Conservation (phyloP, 352 stramenopile genomes). For the Pythium dissimile region DNA sequence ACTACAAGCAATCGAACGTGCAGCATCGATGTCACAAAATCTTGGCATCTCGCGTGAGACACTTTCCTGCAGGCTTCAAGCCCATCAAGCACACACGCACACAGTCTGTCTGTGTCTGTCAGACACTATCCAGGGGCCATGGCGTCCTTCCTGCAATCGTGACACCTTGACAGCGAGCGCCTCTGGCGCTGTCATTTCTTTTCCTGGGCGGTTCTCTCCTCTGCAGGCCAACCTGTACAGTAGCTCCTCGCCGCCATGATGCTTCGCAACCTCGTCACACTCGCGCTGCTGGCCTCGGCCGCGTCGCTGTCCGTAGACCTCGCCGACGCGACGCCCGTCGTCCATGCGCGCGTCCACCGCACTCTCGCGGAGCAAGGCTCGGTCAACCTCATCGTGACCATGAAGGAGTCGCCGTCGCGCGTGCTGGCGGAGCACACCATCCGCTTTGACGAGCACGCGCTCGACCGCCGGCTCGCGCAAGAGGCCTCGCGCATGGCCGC, state of each 20-base stretch:
- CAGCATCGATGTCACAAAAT: not conserved
- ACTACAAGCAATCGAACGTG: no score
- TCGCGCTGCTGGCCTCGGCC: conserved; percentile 4
- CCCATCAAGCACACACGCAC: not conserved
- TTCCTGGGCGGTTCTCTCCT: conserved; percentile 2
- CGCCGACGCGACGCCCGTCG: not conserved
- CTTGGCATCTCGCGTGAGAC: not conserved
- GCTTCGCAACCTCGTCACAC: conserved; percentile 8
- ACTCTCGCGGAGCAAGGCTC: not conserved
- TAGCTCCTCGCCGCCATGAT: not conserved
- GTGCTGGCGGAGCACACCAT: conserved; percentile 1
- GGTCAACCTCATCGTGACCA: conserved; percentile 17
- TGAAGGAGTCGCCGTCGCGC: conserved; percentile 12
- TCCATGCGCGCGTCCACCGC: conserved; percentile 13
- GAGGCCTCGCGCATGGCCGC: not conserved
- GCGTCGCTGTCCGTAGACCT: not conserved
- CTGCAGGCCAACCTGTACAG: not conserved
- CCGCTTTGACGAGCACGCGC: not conserved
- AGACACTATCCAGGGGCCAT: no score
- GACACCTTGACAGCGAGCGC: not conserved
- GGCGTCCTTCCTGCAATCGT: no score
- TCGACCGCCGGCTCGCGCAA: not conserved
- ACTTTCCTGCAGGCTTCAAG: no score
- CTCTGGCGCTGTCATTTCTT: not conserved
- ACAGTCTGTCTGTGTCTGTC: no score